Base-by-base conservation (phyloP, 495 filamentous ascomycete genomes). In the Penicillium argentinense region DNA sequence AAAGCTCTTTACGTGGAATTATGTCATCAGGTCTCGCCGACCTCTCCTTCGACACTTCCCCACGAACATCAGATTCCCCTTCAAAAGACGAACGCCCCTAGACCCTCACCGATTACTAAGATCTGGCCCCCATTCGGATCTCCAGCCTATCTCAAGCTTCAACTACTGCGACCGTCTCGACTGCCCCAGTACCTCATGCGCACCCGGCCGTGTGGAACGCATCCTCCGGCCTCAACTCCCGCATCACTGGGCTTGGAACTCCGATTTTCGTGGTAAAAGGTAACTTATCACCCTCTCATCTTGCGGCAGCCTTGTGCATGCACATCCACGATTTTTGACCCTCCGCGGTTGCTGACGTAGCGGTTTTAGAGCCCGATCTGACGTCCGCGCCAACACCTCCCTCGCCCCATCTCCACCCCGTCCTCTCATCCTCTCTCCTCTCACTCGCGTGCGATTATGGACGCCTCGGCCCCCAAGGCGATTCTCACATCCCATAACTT, bases 401-500 rank as follows among this genome's bases (percentile, higher is more conserved):
- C 56, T 42, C 49, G 17, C 37, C 49, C 42, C 55, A 51, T 53
- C 57, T 55, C 57, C 55, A 55, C 46, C 42, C 38, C 32, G 18
- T 21, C 41, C 47, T 23, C 18, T 34, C 47, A 39, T 24, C 44
- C 17, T 42, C 50, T 36, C 29, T 5, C 26, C 34, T 39, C 29
- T 53, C 43, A 9, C 45, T 26, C 54, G 39, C 42, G 39, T 46
- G 49, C 56, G 56, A 68, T 51, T 42, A 75, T 75, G 72, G 72
- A 73, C 52, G 53, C 63, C 46, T 56, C 69, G 28, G 47, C 49
- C 42, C 47, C 56, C 49, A 66, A 71, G 59, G 55, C 66, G 32
- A 70, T 75, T 39, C 57, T 73, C 23, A 73, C 72, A 23, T 66
- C 70, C 21, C 68, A 73, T 18, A 76, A 79, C 39, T 72, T 75